Evolutionary conservation across 2,329 filamentous ascomycete species (phyloP), one percentile per base, ranked within the genome.

Genomic region (Pyrenochaeta sp.): DNA sequence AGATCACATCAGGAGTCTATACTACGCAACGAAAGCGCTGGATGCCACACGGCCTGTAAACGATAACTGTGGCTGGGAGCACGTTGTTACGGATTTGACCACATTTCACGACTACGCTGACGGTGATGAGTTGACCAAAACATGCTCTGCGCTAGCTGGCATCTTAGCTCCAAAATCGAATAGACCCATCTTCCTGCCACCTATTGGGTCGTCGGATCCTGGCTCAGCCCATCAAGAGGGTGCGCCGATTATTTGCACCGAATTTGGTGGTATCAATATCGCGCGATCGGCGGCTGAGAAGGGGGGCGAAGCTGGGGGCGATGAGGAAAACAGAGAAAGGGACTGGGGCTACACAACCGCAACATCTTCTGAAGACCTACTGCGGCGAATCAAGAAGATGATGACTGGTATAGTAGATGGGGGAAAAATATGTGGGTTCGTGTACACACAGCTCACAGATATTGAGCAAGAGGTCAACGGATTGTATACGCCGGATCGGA

Each of bases 41-140:
- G 87, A 90, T 58, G 79, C 84, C 1, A 88, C 83, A 0, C 77
- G 87, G 5, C 86, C 86, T 14, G 80, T 90, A 65, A 90, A 90
- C 64, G 87, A 90, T 70, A 90, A 90, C 71, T 90, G 87, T 60
- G 87, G 87, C 30, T 90, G 87, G 87, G 86, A 90, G 65, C 87
- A 89, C 58, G 86, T 89, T 5, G 63, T 79, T 10, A 87, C 84
- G 0, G 87, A 90, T 60, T 75, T 90, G 2, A 85, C 83, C 20
- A 89, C 87, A 0, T 90, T 87, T 77, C 87, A 90, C 68, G 87
- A 90, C 70, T 90, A 90, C 67, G 78, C 79, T 15, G 87, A 89
- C 62, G 84, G 78, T 0, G 77, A 82, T 0, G 82, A 80, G 18
- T 79, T 90, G 6, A 77, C 81, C 4, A 75, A 81, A 53, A 84